Evolutionary conservation across 108 stramenopile species (phyloP), one percentile per base, ranked within the genome.

Genomic region (Hondaea fermentalgiana): DNA sequence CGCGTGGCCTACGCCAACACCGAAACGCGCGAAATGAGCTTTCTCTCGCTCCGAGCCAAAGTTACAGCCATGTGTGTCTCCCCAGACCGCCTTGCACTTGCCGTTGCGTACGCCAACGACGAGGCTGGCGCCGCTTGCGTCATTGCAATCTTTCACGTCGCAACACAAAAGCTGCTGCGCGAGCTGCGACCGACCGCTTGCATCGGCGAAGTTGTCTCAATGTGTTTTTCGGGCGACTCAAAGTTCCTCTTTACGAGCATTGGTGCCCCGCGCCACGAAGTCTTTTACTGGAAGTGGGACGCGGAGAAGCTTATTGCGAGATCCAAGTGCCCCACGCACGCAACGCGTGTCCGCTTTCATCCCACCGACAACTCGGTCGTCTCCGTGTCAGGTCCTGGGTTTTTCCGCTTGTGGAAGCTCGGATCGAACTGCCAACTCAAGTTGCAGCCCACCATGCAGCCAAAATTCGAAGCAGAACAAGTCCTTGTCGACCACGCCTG

Each of bases 201-300:
- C 2, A 47, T 83, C 28, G 76, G 76, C 28, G 45, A 53, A 0
- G 51, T 83, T 12, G 76, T 83, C 12, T 21, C 17, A 12, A 83
- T 83, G 76, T 21, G 49, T 23, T 83, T 83, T 83, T 83, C 76
- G 28, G 49, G 51, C 3, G 76, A 83, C n/a, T 47, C 49, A 6
- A 83, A 83, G 51, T 83, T 83, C 23, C 51, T 83, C 25, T 53
- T 83, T 28, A 35, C 76, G 23, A n/a, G 25, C 25, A 28, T 23
- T 35, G 76, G 76, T 6, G 23, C 76, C 14, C 76, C 76, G 8
- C 6, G 76, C 6, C 76, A 53, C 19, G 76, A 83, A 12, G 45
- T 83, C 6, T 53, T 83, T 83, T 83, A 83, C 51, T 83, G 76
- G 76, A 83, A 83, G 23, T 83, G 76, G 76, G 76, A 83, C 12